Evolutionary conservation across 306 rosid species (phyloP), one percentile per base, ranked within the genome.

Genomic region (Begonia masoniana): DNA sequence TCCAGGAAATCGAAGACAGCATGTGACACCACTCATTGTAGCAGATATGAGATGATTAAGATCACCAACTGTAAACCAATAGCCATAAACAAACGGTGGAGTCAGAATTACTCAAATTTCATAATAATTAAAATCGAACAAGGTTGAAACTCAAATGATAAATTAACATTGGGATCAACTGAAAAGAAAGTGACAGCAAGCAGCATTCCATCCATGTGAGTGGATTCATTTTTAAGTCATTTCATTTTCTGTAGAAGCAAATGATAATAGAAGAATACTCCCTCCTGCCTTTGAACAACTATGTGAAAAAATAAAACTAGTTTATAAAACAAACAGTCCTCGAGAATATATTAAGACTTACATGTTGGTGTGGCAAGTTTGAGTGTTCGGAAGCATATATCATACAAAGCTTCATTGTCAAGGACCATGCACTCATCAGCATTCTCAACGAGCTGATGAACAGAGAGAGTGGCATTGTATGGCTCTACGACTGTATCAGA

Each of bases 401-500:
- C 95, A 43, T 85, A 85, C 15, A 85, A 83, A 57, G 95, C 95
- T 64, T 85, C 95, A 43, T 85, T 85, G 66, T 82, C 95, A 75
- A 85, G 70, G 21, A 82, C 95, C 95, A 85, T 85, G 66, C 95
- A 85, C 41, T 85, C 95, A 68, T 85, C 91, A 2, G 84, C 91
- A 64, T 85, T 85, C 69, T 85, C 91, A 7, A 85, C 91, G 48
- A 85, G 95, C 82, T 85, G 95, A 55, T 85, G 95, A 24, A 85
- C 87, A 1, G 95, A 85, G 31, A 85, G 86, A 0, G 95, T 85
- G 53, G 95, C 95, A 70, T 85, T 85, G 68, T 85, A 85, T 0
- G 95, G 95, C 71, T 85, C 95, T n/a, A 85, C 95, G 63, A 85
- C 95, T 0, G 91, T 85, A 58, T 85, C 91, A 0, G 95, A 85